Base-by-base conservation (phyloP, 2,329 filamentous ascomycete genomes). In the Fusarium nygamai region DNA sequence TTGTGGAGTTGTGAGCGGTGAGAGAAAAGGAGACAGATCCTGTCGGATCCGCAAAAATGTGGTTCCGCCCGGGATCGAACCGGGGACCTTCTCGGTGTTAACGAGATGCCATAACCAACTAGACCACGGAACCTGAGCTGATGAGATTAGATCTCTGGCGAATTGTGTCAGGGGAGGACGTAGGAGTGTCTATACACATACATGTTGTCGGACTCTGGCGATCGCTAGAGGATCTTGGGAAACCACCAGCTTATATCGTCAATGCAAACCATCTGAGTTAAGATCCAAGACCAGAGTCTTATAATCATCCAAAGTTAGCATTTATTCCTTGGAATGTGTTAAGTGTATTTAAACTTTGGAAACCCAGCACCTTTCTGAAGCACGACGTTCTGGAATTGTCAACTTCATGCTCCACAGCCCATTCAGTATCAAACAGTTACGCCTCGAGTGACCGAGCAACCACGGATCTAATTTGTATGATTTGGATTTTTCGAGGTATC, bases 101-200 rank as follows among this genome's bases (percentile, higher is more conserved):
- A 63, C 68, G 64, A 72, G 71, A 76, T 76, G 62, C 64, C 72
- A 76, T 73, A 69, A 76, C 69, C 74, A 76, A 62, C 74, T 76
- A 74, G 72, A 74, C 72, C 66, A 75, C 74, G 63, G 69, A 75
- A 71, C 69, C 74, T 13, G 27, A 17, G 29, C 17, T 48, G 11
- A 27, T 33, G 31, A 51, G 24, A 39, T 1, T 0, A 14, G 38
- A 14, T 44, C 29, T 67, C 57, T 51, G 31, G n/a, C 27, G 22
- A 33, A 50, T 27, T 57, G 5, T 54, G n/a, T 7, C 5, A 22
- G 3, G 6, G 1, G 0, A 0, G 3, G 0, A 3, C 13, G 6
- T 24, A 48, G 5, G 13, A 8, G 4, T 0, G 3, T 24, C 34
- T 62, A 66, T 62, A 47, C 12, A 46, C 10, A 29, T n/a, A 8